Base-by-base conservation (phyloP, 192 early-diverging fungal species). In the Jimgerdemannia lactiflua region DNA sequence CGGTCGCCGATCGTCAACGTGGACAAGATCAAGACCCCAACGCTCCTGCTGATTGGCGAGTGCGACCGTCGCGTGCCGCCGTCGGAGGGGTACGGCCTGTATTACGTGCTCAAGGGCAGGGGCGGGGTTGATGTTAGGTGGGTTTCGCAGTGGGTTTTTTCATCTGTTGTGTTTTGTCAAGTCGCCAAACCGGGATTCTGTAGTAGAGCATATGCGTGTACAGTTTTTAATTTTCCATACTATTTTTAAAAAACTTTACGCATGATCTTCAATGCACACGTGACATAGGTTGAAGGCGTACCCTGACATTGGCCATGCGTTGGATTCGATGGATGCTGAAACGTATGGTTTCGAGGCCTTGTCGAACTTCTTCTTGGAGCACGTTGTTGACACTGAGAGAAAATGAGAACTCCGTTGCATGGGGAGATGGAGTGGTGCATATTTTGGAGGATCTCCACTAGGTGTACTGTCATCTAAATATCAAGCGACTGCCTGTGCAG, bases 21-120 rank as follows among this genome's bases (percentile, higher is more conserved):
- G 0, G 80, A 82, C 66, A 78, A 82, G 44, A 90, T 94, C 42
- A 78, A 78, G 4, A 86, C 90, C 11, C 93, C 94, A 4, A 80
- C 86, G 42, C 75, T 95, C 74, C 71, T 94, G 77, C 75, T 92
- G 41, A 75, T 95, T 19, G 94, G 94, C 4, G 77, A 84, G 0
- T 75, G 78, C 10, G 94, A 95, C 70, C 87, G 92, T 29, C 89
- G 94, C 17, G 93, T 95, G 40, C 94, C 94, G 42, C 89, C 88
- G 7, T 78, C 80, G 42, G 88, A 95, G 72, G 90, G 90, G 2
- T 70, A 81, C 63, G 72, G 77, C 9, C 86, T 78, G 72, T 85
- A 79, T 65, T 70, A 77, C 19, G 78, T 77, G 17, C 74, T 89
- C 67, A 19, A 49, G 39, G 40, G 75, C 73, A 4, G 49, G 77